phyloP scores from a whole-genome alignment of 495 filamentous ascomycete species.

The Penicillium paradoxum region DNA sequence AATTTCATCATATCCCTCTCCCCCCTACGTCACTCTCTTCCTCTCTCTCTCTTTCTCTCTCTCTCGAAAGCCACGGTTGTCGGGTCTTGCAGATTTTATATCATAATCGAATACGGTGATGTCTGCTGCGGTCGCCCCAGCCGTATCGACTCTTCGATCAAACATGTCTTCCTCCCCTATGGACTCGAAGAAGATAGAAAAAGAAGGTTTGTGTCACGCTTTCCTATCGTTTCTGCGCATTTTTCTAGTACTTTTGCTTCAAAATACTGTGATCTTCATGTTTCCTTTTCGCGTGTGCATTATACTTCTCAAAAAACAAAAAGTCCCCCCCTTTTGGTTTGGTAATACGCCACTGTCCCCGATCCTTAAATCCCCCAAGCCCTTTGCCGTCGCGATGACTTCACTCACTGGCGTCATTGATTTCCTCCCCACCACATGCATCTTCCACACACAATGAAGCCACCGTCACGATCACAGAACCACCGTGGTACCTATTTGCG shows the following conservation, averaged over 20 bases:
- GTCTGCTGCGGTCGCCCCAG: conserved; percentile 47
- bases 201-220: conserved; percentile 24
- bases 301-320: conserved; percentile 6
- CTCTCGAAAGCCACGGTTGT: conserved; percentile 16
- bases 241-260: conserved; percentile 9
- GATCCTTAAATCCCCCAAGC: conserved; percentile 25
- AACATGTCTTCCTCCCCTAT: conserved; percentile 38
- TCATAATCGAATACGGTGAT: conserved; percentile 21
- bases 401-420: conserved; percentile 44
- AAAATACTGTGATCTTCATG: conserved; percentile 5
- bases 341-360: conserved; percentile 35
- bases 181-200: conserved; percentile 50
- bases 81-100: conserved; percentile 1
- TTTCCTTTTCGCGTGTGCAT: conserved; percentile 8
- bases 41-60: conserved; percentile 14
- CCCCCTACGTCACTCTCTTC: conserved; percentile 28
- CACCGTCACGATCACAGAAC: conserved; percentile 17
- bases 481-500: conserved; percentile 25
- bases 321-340: conserved; percentile 24
- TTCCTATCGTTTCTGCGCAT: not conserved
- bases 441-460: conserved; percentile 17
- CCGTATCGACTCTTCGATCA: conserved; percentile 30
- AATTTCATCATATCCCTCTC: conserved; percentile 17
- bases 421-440: conserved; percentile 16
- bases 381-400: conserved; percentile 43